phyloP scores from a whole-genome alignment of 768 basidiomycete genomes.

The Termitomyces sp. region DNA sequence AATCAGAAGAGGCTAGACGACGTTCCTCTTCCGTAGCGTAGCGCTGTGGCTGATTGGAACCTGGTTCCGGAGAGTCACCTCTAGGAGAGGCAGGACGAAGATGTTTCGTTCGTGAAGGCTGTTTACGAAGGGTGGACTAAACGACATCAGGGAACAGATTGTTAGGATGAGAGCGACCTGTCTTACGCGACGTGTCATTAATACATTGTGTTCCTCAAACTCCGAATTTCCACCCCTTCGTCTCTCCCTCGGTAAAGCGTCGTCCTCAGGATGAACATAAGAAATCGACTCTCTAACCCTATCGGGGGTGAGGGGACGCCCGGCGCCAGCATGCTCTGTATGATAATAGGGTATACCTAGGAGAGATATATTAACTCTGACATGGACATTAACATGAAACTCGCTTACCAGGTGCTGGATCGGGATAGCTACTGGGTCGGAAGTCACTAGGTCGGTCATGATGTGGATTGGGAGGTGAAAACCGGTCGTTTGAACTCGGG shows the following conservation, averaged over 20 bases:
- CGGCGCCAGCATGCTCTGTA: slow-evolving; percentile 23
- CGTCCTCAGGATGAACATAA: slow-evolving; percentile 22
- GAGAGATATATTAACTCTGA: slow-evolving; percentile 10
- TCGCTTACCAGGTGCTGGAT: slow-evolving; percentile 8
- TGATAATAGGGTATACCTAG: slow-evolving; percentile 23
- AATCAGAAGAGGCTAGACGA: slow-evolving; percentile 63
- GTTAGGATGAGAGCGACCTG: not conserved
- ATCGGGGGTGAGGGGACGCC: slow-evolving; percentile 33
- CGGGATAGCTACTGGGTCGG: slow-evolving; percentile 6
- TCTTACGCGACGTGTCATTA: slow-evolving; percentile 51
- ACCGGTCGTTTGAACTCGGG: slow-evolving; percentile 17
- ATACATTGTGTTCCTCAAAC: slow-evolving; percentile 47
- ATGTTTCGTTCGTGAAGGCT: slow-evolving; percentile 35
- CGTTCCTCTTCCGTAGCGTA: slow-evolving; percentile 37
- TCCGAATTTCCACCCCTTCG: slow-evolving; percentile 48
- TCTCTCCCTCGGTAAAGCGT: slow-evolving; percentile 41
- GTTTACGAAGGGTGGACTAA: slow-evolving; percentile 40
- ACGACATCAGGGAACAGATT: not conserved
- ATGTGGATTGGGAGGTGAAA: slow-evolving; percentile 16
- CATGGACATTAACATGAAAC: slow-evolving; percentile 7
- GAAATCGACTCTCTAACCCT: slow-evolving; percentile 32
- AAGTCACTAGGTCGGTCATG: slow-evolving; percentile 6
- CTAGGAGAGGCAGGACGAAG: slow-evolving; percentile 24
- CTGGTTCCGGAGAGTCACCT: slow-evolving; percentile 22
- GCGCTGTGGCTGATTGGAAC: slow-evolving; percentile 24